Evolutionary conservation across 1,284 basidiomycete species (phyloP).

Genomic region (Chiua sp.): DNA sequence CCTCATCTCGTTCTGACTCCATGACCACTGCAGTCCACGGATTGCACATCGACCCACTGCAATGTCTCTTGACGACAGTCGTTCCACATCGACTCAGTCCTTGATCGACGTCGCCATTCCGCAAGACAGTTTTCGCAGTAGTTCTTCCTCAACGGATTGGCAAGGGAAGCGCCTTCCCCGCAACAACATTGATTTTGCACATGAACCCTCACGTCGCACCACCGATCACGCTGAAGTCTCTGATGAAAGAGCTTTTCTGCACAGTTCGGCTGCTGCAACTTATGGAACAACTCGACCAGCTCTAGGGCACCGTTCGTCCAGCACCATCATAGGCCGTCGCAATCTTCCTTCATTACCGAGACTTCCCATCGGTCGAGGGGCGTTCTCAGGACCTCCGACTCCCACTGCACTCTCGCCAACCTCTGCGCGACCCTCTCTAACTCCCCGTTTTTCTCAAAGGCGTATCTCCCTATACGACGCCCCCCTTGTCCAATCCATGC

Average conservation of each 20-base stretch:
- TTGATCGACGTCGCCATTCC: constrained; percentile 11
- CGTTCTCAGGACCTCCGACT: constrained; percentile 26
- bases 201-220: constrained; percentile 1
- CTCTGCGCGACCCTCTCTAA: constrained; percentile 20
- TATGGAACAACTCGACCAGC: constrained; percentile 28
- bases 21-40: background rate
- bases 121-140: constrained; percentile 31
- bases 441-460: constrained; percentile 49
- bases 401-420: constrained; percentile 22
- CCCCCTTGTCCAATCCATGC: constrained; percentile 39
- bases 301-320: constrained; percentile 14
- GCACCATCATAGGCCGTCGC: constrained; percentile 11
- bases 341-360: constrained; percentile 12
- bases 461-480: constrained; percentile 80
- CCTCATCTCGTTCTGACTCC: background rate
- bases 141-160: constrained; percentile 37
- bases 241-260: constrained; percentile 27
- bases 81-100: constrained; percentile 29
- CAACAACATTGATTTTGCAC: constrained; percentile 22
- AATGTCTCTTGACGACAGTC: constrained; percentile 26
- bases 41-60: background rate
- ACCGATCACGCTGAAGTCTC: constrained; percentile 4
- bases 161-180: constrained; percentile 37
- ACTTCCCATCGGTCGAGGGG: constrained; percentile 9
- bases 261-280: background rate